Conservation (phyloP, 106 monocot species). For the Alisma plantagoaquatica region DNA sequence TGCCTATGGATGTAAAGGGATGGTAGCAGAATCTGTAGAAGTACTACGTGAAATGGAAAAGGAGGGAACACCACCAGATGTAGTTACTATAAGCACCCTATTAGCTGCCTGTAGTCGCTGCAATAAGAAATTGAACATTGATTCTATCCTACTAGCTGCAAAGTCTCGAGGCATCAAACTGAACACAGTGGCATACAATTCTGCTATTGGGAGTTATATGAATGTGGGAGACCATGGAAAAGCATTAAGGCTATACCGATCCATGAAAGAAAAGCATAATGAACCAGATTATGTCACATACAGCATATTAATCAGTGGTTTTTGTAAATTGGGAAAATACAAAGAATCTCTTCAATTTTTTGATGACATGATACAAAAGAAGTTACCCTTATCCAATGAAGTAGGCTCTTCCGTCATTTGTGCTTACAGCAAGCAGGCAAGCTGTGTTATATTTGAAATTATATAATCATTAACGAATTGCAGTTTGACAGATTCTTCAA, state of each 20-base stretch:
- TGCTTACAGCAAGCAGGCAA: conserved; percentile 78
- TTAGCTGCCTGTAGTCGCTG: conserved; percentile 77
- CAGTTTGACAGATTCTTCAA: background rate
- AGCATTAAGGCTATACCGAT: conserved; percentile 55
- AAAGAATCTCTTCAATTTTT: conserved; percentile 53
- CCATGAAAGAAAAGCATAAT: conserved; percentile 56
- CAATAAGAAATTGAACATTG: conserved; percentile 55
- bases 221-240: conserved; percentile 62
- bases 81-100: conserved; percentile 91
- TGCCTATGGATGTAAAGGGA: conserved; percentile 83
- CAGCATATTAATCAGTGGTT: conserved; percentile 85
- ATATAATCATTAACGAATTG: conserved; percentile 2
- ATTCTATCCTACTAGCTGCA: conserved; percentile 60
- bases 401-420: conserved; percentile 86
- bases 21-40: conserved; percentile 59
- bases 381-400: conserved; percentile 78
- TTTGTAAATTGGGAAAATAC: conserved; percentile 66
- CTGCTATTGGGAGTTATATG: conserved; percentile 86
- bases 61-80: conserved; percentile 57
- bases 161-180: conserved; percentile 52
- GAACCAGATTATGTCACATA: conserved; percentile 75
- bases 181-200: conserved; percentile 78
- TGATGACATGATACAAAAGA: conserved; percentile 59
- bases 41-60: conserved; percentile 50
- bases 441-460: background rate